These are phyloP conservation scores for Taphrina confusa DNA, from an alignment of 1,139 yeast genomes.

Conservation along the genomic window DNA sequence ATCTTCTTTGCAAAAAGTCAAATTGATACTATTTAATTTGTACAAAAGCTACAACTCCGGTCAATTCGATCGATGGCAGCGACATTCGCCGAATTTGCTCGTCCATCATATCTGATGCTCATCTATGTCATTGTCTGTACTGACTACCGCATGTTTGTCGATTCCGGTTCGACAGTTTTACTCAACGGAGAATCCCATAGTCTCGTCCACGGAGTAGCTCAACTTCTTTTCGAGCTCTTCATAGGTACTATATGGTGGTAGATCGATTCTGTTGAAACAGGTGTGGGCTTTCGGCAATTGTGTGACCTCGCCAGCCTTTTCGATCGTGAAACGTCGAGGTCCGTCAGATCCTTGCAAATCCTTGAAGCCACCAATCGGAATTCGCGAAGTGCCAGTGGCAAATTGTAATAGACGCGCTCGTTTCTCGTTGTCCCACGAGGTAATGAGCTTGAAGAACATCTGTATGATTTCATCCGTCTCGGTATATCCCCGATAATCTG, in stretches of 20 bases:
- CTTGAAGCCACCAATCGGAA: conserved; percentile 97
- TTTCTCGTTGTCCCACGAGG: conserved; percentile 95
- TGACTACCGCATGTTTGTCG: too few relatives aligned
- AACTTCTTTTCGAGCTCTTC: conserved; percentile 77
- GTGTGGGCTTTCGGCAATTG: conserved; percentile 95
- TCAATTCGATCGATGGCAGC: too few relatives aligned
- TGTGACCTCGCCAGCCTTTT: conserved; percentile 90
- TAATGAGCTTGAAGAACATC: conserved; percentile 53
- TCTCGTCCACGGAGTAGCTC: conserved; percentile 86
- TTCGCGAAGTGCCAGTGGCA: conserved; percentile 97
- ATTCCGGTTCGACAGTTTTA: too few relatives aligned
- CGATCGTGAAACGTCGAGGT: conserved; percentile 96
- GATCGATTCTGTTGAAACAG: conserved; percentile 89
- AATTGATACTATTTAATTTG: too few relatives aligned
- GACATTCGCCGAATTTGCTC: too few relatives aligned
- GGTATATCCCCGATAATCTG: conserved; percentile 96
- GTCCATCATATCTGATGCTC: too few relatives aligned
- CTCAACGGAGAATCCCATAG: conserved; percentile 70
- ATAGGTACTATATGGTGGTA: conserved; percentile 77
- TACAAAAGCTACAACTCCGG: too few relatives aligned
- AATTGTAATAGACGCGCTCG: conserved; percentile 92
- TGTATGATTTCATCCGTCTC: conserved; percentile 80
- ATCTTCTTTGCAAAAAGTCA: too few relatives aligned
- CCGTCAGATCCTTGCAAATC: conserved; percentile 99
- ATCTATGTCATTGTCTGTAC: too few relatives aligned